Percentiles rank a stretch among this genome's conserved stretches.
Conservation (phyloP, 2,329 filamentous ascomycete species). For the Diaporthe citri region DNA sequence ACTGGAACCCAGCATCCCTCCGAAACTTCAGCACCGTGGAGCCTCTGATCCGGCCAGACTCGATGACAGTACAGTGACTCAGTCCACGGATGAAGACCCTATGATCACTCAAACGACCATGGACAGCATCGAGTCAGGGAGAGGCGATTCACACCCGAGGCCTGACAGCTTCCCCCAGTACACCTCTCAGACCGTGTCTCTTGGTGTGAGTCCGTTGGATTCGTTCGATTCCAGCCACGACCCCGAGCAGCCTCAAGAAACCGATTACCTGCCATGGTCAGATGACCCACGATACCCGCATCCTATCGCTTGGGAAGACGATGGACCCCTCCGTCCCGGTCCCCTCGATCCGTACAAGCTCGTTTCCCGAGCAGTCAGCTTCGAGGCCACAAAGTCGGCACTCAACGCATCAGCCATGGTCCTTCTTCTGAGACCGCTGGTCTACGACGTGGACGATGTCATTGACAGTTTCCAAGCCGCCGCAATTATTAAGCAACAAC, state of each 20-base stretch:
- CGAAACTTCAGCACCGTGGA: background rate
- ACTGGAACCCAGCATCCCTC: background rate
- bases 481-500: conserved; percentile 70
- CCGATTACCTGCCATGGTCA: conserved; percentile 71
- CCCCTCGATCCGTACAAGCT: conserved; percentile 67
- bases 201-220: conserved; percentile 46
- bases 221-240: conserved; percentile 53
- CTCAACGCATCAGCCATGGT: conserved; percentile 73
- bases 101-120: conserved; percentile 62
- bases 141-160: conserved; percentile 35
- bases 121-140: conserved; percentile 44
- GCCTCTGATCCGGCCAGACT: conserved; percentile 33
- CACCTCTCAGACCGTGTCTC: conserved; percentile 28
- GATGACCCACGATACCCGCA: conserved; percentile 69
- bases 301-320: conserved; percentile 47
- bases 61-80: conserved; percentile 40
- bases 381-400: conserved; percentile 68
- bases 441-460: conserved; percentile 62
- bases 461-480: conserved; percentile 68
- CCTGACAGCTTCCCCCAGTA: conserved; percentile 37
- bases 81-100: conserved; percentile 46
- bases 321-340: conserved; percentile 31
- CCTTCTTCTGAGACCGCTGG: conserved; percentile 68
- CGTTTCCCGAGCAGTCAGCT: conserved; percentile 65
- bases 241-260: conserved; percentile 62